Evolutionary conservation across 768 basidiomycete genomes (phyloP), one percentile per base, ranked within the genome.

Genomic region (Amanita rimosa): DNA sequence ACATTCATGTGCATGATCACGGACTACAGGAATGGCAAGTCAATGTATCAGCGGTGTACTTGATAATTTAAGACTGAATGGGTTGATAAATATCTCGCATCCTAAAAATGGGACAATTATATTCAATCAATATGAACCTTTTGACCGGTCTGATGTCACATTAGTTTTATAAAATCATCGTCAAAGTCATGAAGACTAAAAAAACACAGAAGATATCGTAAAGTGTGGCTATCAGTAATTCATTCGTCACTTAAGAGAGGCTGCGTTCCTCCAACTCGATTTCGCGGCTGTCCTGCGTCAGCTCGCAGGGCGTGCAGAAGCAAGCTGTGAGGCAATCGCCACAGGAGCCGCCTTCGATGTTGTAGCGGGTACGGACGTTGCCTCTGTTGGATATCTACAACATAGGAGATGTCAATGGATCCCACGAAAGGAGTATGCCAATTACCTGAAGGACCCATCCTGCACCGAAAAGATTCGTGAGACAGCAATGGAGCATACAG

Each of bases 381-480:
- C 64, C 62, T 45, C 76, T 69, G 48, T 57, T 64, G 27, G 50
- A 49, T 54, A 63, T 62, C 63, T 70, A 33, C 21, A 31, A 3
- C n/a, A 44, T 5, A 31, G n/a, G 44, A 11, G n/a, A n/a, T n/a
- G 24, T 38, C 19, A 17, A 41, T 34, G 13, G 9, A 46, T 14
- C 26, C 7, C 11, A 13, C 8, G 40, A 33, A 19, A 4, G 16
- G 39, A 16, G 19, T n/a, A 11, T 31, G 9, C n/a, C n/a, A n/a
- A 11, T 44, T 53, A 72, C 72, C 66, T 73, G 68, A 50, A 74
- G 57, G 35, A 72, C 49, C 56, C 60, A 74, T 9, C 67, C 67
- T 9, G 62, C 49, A 22, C 68, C 70, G 36, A 56, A 63, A 31
- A 49, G 54, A 13, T 53, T 53, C 13, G 58, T 52, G 38, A 72